Base-by-base conservation (phyloP, 371 early-diverging fungal genomes). In the Blastocladiella emersonii region DNA sequence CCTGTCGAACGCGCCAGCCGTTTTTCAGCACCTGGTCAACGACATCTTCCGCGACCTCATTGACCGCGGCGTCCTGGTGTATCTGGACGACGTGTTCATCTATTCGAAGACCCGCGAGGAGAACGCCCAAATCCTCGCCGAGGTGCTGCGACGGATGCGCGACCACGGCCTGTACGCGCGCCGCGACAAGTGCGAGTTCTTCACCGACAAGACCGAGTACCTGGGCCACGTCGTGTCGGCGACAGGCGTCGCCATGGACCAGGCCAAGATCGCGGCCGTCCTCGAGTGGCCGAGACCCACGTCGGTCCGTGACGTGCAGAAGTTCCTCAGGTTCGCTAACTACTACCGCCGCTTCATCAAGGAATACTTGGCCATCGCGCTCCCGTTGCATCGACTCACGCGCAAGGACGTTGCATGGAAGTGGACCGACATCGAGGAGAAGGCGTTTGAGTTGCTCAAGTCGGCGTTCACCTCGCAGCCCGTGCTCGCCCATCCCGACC, bases 21-120 rank as follows among this genome's bases (percentile, higher is more conserved):
- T 73, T 0, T 83, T 82, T 60, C 77, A 76, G 53, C 34, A 62
- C 0, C n/a, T 66, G 3, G 76, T 84, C 72, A 71, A 73, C 49
- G 13, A 62, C 0, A 62, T 78, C 0, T 70, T 85, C 0, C 49
- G 63, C 0, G 69, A 73, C 6, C 64, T 68, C 32, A 34, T 75
- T 0, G 78, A 78, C 61, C 66, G 70, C 12, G 78, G 64, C 32
- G 70, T 70, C 1, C 51, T 80, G 0, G 69, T 79, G 1, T 85
- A 79, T 44, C 49, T 85, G 0, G 83, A 87, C 63, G 78, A 84
- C 63, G 78, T 84, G 0, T 61, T 84, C 0, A 77, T 87, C 25
- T 84, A 69, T 59, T 75, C 76, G 10, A 57, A 71, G 17, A 72
- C 68, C 15, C 25, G 43, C 25, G 70, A 76, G 17, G 76, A 81